Conservation (phyloP, 768 basidiomycete genomes). For the Stropharia rugosoannulata region DNA sequence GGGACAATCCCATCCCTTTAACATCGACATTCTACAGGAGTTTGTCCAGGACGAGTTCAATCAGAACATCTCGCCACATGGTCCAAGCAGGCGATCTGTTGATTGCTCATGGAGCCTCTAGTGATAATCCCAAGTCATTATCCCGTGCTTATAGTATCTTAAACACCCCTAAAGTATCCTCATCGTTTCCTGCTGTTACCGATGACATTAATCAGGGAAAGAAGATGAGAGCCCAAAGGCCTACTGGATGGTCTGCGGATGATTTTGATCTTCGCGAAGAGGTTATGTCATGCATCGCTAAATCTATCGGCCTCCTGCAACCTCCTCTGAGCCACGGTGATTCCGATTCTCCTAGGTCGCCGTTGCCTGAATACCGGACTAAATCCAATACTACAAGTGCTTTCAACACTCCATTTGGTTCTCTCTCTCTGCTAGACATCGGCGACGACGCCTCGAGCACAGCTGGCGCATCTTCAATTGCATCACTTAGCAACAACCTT, state of each 20-base stretch:
- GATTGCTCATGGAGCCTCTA: constrained; percentile 50
- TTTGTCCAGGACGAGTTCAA: constrained; percentile 4
- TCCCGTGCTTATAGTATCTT: constrained; percentile 49
- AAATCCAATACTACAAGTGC: constrained; percentile 31
- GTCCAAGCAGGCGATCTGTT: constrained; percentile 80
- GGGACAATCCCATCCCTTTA: constrained; percentile 20
- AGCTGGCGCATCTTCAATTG: constrained; percentile 52
- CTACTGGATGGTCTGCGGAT: constrained; percentile 40
- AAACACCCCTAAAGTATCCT: constrained; percentile 46
- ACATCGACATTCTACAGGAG: constrained; percentile 17
- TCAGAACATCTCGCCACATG: constrained; percentile 46
- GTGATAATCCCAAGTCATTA: constrained; percentile 44
- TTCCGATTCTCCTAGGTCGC: constrained; percentile 65
- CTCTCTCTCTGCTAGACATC: constrained; percentile 68
- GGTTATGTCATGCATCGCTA: constrained; percentile 97
- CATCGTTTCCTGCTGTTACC: constrained; percentile 16
- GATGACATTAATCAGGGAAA: constrained; percentile 27
- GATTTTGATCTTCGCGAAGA: constrained; percentile 96
- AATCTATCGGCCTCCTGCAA: constrained; percentile 92
- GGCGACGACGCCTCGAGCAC: constrained; percentile 70
- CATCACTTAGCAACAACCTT: constrained; percentile 57
- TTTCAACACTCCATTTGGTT: constrained; percentile 70
- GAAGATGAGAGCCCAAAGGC: constrained; percentile 15
- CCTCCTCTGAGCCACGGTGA: constrained; percentile 73
- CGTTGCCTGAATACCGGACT: constrained; percentile 41